Evolutionary conservation across 192 early-diverging fungal species (phyloP).

Genomic region (Phlyctochytrium planicorne): DNA sequence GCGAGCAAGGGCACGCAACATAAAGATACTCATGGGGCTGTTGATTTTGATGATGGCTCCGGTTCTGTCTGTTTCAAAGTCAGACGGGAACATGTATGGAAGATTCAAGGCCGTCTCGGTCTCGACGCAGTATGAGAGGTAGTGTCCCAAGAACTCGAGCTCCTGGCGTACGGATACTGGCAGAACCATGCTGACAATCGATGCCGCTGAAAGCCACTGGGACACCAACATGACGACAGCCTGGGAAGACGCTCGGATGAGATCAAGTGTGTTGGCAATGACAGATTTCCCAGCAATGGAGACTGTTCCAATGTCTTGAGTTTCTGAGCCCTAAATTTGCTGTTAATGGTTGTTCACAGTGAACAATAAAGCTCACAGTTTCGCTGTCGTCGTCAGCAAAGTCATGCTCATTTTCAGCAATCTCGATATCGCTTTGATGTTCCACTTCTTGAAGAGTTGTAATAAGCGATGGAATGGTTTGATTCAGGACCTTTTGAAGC

Average conservation of each 20-base stretch:
- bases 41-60: slow-evolving; percentile 23
- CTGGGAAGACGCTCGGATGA: neutral
- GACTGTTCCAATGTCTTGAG: too few species aligned
- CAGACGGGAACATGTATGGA: slow-evolving; percentile 35
- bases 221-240: neutral
- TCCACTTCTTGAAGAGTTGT: too few species aligned
- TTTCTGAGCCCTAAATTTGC: too few species aligned
- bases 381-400: too few species aligned
- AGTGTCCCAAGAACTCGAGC: slow-evolving; percentile 31
- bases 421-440: too few species aligned
- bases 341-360: too few species aligned
- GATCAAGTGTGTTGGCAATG: neutral
- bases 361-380: too few species aligned
- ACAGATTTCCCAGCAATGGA: neutral
- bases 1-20: slow-evolving; percentile 28
- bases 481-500: too few species aligned
- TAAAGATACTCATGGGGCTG: slow-evolving; percentile 9
- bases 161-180: slow-evolving; percentile 12
- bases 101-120: slow-evolving; percentile 28
- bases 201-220: neutral
- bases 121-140: slow-evolving; percentile 34
- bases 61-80: slow-evolving; percentile 24
- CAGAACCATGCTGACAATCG: slow-evolving; percentile 4
- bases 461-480: too few species aligned
- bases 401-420: too few species aligned